A percentile compares a stretch with the other conserved stretches of the same genome.
Evolutionary conservation across 2,329 filamentous ascomycete species (phyloP).

Genomic region (Allantophomopsis lycopodina): DNA sequence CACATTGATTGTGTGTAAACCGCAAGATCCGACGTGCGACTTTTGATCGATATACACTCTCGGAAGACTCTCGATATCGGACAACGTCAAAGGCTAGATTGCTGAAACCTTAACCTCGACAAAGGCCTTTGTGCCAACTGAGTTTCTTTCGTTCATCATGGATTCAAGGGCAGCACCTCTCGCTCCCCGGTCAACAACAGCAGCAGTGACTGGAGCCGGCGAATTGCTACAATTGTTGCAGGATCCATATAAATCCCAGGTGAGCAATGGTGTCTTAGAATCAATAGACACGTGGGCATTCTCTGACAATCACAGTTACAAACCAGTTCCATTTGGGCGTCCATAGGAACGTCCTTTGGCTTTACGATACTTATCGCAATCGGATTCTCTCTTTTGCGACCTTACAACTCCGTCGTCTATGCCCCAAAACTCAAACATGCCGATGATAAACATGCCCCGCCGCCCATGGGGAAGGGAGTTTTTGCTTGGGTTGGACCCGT

Average conservation of each 20-base stretch:
- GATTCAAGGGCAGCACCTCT: no score
- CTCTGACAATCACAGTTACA: constrained; percentile 8
- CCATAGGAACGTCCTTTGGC: constrained; percentile 66
- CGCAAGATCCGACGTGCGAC: no score
- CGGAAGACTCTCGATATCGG: no score
- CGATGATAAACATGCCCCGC: constrained; percentile 80
- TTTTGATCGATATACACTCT: no score
- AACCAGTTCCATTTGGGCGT: constrained; percentile 57
- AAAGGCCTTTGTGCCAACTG: no score
- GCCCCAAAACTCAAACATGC: constrained; percentile 88
- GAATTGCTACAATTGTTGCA: constrained; percentile 15
- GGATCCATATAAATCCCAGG: constrained; percentile 14
- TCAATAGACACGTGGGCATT: background rate
- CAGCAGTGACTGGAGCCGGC: constrained; percentile 3
- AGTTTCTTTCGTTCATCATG: no score
- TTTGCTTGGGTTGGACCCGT: constrained; percentile 80
- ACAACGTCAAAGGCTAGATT: no score
- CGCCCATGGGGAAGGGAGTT: constrained; percentile 71
- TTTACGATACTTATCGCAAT: constrained; percentile 62
- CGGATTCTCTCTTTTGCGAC: constrained; percentile 77
- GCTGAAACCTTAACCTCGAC: no score
- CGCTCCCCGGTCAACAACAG: no score
- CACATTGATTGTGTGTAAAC: no score
- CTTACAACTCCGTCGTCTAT: constrained; percentile 85
- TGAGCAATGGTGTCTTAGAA: constrained; percentile 1